Evolutionary conservation across 306 rosid species (phyloP).

Genomic region (Macrotyloma uniflorum): DNA sequence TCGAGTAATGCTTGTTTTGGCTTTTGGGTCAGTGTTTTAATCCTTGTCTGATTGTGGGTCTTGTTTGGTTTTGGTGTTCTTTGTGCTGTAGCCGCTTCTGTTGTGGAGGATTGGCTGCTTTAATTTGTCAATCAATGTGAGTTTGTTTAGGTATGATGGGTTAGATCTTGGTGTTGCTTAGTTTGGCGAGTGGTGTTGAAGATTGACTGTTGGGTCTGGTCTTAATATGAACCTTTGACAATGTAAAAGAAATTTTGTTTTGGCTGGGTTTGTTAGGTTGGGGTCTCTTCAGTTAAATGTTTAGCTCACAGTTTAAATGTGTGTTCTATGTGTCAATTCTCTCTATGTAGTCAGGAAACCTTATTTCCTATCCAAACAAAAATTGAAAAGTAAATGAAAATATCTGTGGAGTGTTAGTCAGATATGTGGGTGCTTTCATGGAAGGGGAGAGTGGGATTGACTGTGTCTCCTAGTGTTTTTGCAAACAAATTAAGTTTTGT

Average conservation of each 20-base stretch:
- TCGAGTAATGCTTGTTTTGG: constrained; percentile 46
- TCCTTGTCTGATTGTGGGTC: constrained; percentile 41
- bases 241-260: constrained; percentile 20
- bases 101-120: constrained; percentile 28
- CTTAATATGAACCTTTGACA: constrained; percentile 11
- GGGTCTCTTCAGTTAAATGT: constrained; percentile 8
- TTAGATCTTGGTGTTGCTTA: constrained; percentile 40
- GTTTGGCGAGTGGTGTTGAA: constrained; percentile 21
- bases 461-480: constrained; percentile 19
- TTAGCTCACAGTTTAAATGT: constrained; percentile 6
- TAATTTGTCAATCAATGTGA: constrained; percentile 40
- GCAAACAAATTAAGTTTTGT: constrained; percentile 27
- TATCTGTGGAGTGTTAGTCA: background rate
- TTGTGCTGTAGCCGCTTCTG: constrained; percentile 30
- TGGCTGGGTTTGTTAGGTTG: constrained; percentile 27
- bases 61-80: constrained; percentile 38
- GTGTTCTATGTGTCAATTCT: background rate
- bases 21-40: constrained; percentile 43
- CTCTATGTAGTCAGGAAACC: constrained; percentile 2
- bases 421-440: constrained; percentile 5
- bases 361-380: background rate
- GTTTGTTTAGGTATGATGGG: constrained; percentile 33
- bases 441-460: constrained; percentile 7
- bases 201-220: constrained; percentile 31
- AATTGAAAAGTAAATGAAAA: constrained; percentile 1